Percentiles rank a stretch among this genome's conserved stretches.
These are phyloP conservation scores for Termitomyces titanicus DNA, from an alignment of 768 basidiomycete genomes.

Conservation along the genomic window DNA sequence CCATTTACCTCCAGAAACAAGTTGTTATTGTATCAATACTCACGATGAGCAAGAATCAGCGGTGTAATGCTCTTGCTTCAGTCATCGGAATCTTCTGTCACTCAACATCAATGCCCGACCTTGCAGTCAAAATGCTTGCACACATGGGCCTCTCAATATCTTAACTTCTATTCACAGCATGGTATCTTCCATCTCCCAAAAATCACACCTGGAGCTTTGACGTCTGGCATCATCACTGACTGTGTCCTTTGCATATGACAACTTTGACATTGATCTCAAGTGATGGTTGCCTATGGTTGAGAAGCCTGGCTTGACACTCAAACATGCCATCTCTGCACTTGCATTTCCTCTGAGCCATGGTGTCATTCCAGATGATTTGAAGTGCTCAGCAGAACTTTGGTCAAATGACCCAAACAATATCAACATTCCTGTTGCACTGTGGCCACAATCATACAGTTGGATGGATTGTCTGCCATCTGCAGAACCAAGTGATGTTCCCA, in stretches of 20 bases:
- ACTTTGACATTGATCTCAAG: conserved; percentile 33
- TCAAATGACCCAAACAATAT: conserved; percentile 18
- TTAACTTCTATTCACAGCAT: conserved; percentile 13
- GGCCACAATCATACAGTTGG: not conserved
- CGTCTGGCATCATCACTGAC: conserved; percentile 8
- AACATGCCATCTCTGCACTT: conserved; percentile 25
- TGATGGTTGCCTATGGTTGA: conserved; percentile 22
- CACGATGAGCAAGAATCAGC: conserved; percentile 4
- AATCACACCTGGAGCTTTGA: conserved; percentile 7
- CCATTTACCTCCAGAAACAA: not conserved
- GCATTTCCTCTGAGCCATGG: conserved; percentile 19
- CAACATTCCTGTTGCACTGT: not conserved
- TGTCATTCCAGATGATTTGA: conserved; percentile 15
- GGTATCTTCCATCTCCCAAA: conserved; percentile 14
- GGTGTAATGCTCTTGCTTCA: conserved; percentile 7
- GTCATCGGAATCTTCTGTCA: conserved; percentile 28
- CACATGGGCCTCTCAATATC: conserved; percentile 22
- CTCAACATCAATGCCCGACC: conserved; percentile 26
- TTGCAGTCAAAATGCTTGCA: conserved; percentile 21
- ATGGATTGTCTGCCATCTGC: conserved; percentile 10
- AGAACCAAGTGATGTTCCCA: conserved; percentile 5
- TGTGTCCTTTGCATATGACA: conserved; percentile 29
- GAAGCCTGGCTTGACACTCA: conserved; percentile 12
- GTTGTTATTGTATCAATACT: conserved; percentile 1
- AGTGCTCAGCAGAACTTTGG: conserved; percentile 29